Evolutionary conservation across 2,329 filamentous ascomycete species (phyloP).

Genomic region (Akanthomyces dipterigenus): DNA sequence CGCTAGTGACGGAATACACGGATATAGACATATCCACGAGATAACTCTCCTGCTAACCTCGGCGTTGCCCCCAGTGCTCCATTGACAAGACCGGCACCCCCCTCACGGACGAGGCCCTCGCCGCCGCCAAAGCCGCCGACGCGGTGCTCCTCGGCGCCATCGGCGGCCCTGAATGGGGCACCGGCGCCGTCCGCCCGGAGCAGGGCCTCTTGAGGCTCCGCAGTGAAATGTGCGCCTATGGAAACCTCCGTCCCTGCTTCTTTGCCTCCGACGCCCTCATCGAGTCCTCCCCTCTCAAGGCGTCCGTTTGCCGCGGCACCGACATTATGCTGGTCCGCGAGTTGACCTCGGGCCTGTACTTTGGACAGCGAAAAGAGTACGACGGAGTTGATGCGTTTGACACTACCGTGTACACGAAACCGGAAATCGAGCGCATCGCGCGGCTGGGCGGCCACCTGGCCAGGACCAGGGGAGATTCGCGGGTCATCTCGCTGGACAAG

Average conservation of each 20-base stretch:
- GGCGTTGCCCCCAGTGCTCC: constrained; percentile 55
- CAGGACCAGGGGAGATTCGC: constrained; percentile 60
- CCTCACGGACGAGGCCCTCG: constrained; percentile 75
- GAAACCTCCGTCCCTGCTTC: constrained; percentile 92
- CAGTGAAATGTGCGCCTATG: constrained; percentile 90
- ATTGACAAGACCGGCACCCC: constrained; percentile 76
- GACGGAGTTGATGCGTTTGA: constrained; percentile 66
- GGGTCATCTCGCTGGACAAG: constrained; percentile 85
- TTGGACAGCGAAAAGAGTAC: constrained; percentile 78
- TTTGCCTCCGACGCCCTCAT: constrained; percentile 85
- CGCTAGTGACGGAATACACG: neutral
- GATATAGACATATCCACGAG: neutral
- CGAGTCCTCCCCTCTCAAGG: constrained; percentile 79
- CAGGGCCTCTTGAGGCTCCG: constrained; percentile 86
- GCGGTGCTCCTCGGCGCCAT: constrained; percentile 90
- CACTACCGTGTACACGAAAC: constrained; percentile 76
- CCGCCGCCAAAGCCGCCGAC: constrained; percentile 76
- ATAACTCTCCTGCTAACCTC: constrained; percentile 1
- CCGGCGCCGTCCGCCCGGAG: constrained; percentile 79
- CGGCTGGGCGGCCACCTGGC: constrained; percentile 77
- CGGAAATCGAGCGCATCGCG: constrained; percentile 83
- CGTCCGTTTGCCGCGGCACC: constrained; percentile 74
- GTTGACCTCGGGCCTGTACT: constrained; percentile 90
- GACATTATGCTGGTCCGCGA: constrained; percentile 93
- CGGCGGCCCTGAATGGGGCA: constrained; percentile 95